phyloP scores from a whole-genome alignment of 495 filamentous ascomycete species.

The Friedmanniomyces endolithicus region DNA sequence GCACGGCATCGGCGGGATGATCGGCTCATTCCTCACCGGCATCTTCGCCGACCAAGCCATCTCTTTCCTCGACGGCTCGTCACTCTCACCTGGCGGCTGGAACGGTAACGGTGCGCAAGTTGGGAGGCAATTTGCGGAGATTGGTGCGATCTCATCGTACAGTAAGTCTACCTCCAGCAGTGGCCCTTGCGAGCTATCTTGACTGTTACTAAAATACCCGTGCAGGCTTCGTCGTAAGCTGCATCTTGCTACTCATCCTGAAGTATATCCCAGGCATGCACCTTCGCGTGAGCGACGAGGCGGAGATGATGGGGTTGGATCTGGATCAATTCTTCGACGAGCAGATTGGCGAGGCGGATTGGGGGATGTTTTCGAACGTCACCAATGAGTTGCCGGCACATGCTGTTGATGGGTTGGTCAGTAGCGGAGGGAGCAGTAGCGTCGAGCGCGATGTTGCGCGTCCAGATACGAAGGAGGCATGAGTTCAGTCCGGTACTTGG shows the following conservation, averaged over 20 bases:
- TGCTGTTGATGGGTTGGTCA: not conserved
- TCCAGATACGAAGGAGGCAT: not conserved
- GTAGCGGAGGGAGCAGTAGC: not conserved
- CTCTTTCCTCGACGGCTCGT: constrained; percentile 37
- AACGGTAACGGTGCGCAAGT: constrained; percentile 49
- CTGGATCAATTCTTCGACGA: constrained; percentile 47
- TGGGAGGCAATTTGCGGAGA: constrained; percentile 47
- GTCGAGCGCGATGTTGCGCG: not conserved
- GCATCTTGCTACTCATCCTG: constrained; percentile 41
- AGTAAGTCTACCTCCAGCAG: no score
- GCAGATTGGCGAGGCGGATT: constrained; percentile 38
- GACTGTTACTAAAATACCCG: no score
- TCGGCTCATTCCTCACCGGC: constrained; percentile 49
- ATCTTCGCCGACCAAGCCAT: constrained; percentile 42
- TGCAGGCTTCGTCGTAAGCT: constrained; percentile 43
- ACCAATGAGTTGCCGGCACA: constrained; percentile 2
- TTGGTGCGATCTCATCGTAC: constrained; percentile 44
- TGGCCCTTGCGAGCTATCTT: no score
- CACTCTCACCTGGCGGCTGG: constrained; percentile 39
- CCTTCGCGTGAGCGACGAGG: constrained; percentile 43
- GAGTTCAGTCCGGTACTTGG: not conserved
- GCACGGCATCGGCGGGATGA: constrained; percentile 49
- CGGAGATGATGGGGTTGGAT: constrained; percentile 46
- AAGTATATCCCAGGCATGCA: constrained; percentile 49
- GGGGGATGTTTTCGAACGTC: constrained; percentile 19